Conservation (phyloP, 257 asterid genomes). For the Jaltomata sinuosa region DNA sequence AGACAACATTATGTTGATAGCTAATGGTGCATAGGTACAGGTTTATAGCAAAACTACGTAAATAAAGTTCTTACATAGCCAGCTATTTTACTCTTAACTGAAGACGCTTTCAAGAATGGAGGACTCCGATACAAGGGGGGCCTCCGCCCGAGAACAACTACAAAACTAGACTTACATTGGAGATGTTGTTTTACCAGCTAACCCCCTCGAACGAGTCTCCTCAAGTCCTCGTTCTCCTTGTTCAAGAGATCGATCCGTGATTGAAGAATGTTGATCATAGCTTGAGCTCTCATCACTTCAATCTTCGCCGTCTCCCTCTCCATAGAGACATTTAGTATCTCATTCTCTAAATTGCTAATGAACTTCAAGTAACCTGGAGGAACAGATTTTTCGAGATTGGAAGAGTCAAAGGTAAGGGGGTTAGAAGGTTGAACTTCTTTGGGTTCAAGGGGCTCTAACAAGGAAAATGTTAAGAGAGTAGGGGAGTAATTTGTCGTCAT, state of each 20-base stretch:
- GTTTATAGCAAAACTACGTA: conserved; percentile 14
- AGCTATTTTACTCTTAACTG: background rate
- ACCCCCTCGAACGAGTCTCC: conserved; percentile 25
- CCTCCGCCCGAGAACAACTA: conserved; percentile 2
- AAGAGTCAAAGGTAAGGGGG: conserved; percentile 56
- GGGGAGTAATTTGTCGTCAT: conserved; percentile 64
- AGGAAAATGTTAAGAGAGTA: conserved; percentile 53
- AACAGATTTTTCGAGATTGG: conserved; percentile 86
- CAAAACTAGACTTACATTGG: conserved; percentile 13
- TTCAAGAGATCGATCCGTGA: conserved; percentile 50
- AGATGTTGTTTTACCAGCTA: background rate
- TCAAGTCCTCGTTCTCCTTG: conserved; percentile 61
- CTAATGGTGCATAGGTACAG: conserved; percentile 17
- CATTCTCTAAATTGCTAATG: conserved; percentile 75
- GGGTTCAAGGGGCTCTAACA: conserved; percentile 45
- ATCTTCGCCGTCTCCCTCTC: conserved; percentile 84
- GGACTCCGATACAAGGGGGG: background rate
- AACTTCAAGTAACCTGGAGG: conserved; percentile 91
- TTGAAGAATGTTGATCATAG: conserved; percentile 86
- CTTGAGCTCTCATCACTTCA: conserved; percentile 94
- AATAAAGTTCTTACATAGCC: conserved; percentile 15
- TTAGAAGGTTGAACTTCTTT: conserved; percentile 42
- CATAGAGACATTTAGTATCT: conserved; percentile 74
- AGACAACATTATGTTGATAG: background rate
- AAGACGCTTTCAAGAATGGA: background rate